Evolutionary conservation across 345 rosid species (phyloP).

Genomic region (Punica granatum): DNA sequence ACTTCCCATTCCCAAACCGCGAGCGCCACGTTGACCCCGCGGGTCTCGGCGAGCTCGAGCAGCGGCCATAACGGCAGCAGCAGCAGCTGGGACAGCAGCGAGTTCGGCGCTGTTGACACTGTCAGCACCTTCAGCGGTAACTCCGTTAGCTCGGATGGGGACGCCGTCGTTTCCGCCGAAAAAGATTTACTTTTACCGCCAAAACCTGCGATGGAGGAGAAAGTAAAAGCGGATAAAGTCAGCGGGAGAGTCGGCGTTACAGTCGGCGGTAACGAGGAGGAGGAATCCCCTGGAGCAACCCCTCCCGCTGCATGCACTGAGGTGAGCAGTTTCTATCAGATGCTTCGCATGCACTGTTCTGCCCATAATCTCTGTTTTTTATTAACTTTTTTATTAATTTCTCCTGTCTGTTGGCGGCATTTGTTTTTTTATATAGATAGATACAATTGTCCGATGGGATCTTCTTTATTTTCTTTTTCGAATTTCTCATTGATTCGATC

Average conservation of each 20-base stretch:
- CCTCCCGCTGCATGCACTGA: slow-evolving; percentile 22
- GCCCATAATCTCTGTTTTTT: no score
- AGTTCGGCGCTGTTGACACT: slow-evolving; percentile 26
- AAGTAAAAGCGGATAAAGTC: slow-evolving; percentile 14
- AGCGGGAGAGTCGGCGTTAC: slow-evolving; percentile 25
- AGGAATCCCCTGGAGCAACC: slow-evolving; percentile 26
- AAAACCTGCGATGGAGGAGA: background rate
- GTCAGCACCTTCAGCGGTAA: slow-evolving; percentile 29
- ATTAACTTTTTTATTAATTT: background rate
- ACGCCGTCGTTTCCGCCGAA: slow-evolving; percentile 27
- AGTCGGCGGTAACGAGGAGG: slow-evolving; percentile 25
- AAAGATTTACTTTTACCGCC: slow-evolving; percentile 8
- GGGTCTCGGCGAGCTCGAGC: slow-evolving; percentile 20
- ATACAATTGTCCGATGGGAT: no score
- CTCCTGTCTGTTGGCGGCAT: slow-evolving; percentile 13
- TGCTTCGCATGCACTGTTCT: no score
- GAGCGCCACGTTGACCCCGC: slow-evolving; percentile 5
- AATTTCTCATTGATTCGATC: no score
- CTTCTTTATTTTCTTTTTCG: no score
- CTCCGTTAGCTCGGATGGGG: slow-evolving; percentile 19
- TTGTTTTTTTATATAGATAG: no score
- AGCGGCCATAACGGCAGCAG: slow-evolving; percentile 11
- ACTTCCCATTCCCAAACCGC: slow-evolving; percentile 2
- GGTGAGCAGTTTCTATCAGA: slow-evolving; percentile 26
- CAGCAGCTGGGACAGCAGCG: slow-evolving; percentile 40